Evolutionary conservation across 768 basidiomycete species (phyloP), one percentile per base, ranked within the genome.

Genomic region (Lactifluus rugatus): DNA sequence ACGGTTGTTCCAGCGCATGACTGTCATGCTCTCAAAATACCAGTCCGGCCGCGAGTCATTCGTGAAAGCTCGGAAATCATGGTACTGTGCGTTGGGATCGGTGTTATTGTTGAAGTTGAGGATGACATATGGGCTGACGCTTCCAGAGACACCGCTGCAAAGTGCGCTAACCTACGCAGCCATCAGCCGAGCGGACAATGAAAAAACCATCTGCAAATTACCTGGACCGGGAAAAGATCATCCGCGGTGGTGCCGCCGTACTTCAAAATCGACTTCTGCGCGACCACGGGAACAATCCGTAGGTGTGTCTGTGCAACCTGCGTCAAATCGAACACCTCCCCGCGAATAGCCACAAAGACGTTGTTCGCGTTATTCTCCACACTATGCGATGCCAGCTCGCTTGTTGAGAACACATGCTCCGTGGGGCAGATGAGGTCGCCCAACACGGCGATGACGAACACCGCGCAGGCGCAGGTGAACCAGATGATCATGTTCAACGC

Each of bases 401-500:
- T 73, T 5, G 75, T 71, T 63, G 82, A 89, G 78, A 85, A 99
- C 52, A 99, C 88, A 69, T 96, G 87, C 66, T 97, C 85, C 62
- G 85, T 90, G 1, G 96, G 96, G 67, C 96, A 99, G 70, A 99
- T 97, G 58, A 99, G 71, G 53, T 79, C 70, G 11, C 91, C 92
- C 28, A 98, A 76, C 25, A 94, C 71, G 10, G 90, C 91, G 66
- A 98, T 94, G 66, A 99, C 88, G 70, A 99, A 98, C 48, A 93
- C 78, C 0, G 92, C 85, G 65, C 82, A 83, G n/a, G 71, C 86
- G 62, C 93, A 97, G 31, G 89, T 76, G 67, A 96, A 83, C 95
- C 94, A 97, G 65, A 99, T 98, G 72, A 99, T 75, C 58, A 99
- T 71, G 71, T 98, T 97, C 67, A 97, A 80, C 3, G 92, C 90